Evolutionary conservation across 2,329 filamentous ascomycete genomes (phyloP), one percentile per base, ranked within the genome.

Genomic region (Fusarium drepaniforme): DNA sequence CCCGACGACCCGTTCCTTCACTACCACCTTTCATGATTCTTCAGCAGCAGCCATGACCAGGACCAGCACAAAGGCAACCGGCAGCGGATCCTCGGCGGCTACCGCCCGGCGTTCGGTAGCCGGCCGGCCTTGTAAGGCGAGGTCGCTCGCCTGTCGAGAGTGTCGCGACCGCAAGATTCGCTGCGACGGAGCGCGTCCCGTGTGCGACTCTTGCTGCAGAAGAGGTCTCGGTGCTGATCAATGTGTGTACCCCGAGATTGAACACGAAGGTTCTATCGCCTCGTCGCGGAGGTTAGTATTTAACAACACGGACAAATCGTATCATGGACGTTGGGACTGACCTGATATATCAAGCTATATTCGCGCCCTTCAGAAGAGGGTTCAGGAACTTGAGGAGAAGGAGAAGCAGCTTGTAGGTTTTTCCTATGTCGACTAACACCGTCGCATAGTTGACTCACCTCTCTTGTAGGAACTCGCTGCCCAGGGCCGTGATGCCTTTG

Each of bases 121-220:
- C 59, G 74, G 72, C 71, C 78, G 78, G 59, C 66, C 78, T 23
- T 76, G 76, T 62, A 79, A 79, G 53, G 78, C 78, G 64, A 74
- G 78, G 63, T 79, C 78, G 37, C 65, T 79, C 30, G 78, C 78
- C 9, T 79, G 78, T 56, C 72, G 78, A 57, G 78, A 79, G 58
- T 79, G 78, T 77, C 78, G 78, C 67, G 78, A 79, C 65, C 78
- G 78, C 71, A 79, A 79, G 72, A 79, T 79, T 18, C 78, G 78
- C 60, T 79, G 78, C 66, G 78, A 79, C 65, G 78, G 78, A 16
- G 78, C 78, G 11, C 74, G 78, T 18, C 78, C 78, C 30, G 76
- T 68, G 38, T 79, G 78, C 71, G 78, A 79, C 64, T 79, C 78
- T 21, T 79, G 78, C 44, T 74, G 70, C 2, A 71, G 78, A 23